Conservation (phyloP, 1,139 yeast species). For the Yamadazyma conglobata region DNA sequence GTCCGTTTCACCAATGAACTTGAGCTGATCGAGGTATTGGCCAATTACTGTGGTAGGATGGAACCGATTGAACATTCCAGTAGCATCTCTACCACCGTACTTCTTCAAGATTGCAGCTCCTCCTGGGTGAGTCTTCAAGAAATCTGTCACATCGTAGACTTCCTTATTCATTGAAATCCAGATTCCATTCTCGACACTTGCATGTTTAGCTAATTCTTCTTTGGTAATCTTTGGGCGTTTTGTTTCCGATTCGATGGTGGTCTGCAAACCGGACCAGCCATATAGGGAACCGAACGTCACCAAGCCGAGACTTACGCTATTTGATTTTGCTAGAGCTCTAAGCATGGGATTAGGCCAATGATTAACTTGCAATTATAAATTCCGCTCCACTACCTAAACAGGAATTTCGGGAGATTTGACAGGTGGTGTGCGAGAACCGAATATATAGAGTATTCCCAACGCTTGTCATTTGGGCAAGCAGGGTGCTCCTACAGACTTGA, state of each 20-base stretch:
- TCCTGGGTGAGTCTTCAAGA: conserved; percentile 25
- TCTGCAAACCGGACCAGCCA: neutral
- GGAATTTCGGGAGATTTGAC: too few species aligned
- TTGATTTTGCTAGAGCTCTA: too few species aligned
- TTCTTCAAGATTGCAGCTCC: conserved; percentile 22
- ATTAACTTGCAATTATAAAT: too few species aligned
- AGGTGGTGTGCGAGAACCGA: too few species aligned
- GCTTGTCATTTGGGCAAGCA: too few species aligned
- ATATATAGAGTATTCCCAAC: too few species aligned
- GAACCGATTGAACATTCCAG: conserved; percentile 15
- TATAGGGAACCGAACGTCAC: neutral
- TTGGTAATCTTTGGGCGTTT: too few species aligned
- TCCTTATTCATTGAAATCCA: conserved; percentile 28
- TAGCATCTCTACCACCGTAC: conserved; percentile 29
- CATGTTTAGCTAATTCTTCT: conserved; percentile 7
- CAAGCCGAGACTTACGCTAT: neutral
- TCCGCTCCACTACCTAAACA: too few species aligned
- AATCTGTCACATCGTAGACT: conserved; percentile 28
- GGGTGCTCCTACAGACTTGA: neutral
- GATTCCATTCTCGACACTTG: conserved; percentile 4
- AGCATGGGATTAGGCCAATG: too few species aligned
- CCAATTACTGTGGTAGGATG: conserved; percentile 12
- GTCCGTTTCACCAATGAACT: conserved; percentile 4
- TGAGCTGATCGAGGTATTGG: conserved; percentile 3
- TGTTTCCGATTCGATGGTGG: too few species aligned